Percentiles rank a stretch among this genome's conserved stretches.
Evolutionary conservation across 192 early-diverging fungal species (phyloP).

Genomic region (Tieghemiomyces parasiticus): DNA sequence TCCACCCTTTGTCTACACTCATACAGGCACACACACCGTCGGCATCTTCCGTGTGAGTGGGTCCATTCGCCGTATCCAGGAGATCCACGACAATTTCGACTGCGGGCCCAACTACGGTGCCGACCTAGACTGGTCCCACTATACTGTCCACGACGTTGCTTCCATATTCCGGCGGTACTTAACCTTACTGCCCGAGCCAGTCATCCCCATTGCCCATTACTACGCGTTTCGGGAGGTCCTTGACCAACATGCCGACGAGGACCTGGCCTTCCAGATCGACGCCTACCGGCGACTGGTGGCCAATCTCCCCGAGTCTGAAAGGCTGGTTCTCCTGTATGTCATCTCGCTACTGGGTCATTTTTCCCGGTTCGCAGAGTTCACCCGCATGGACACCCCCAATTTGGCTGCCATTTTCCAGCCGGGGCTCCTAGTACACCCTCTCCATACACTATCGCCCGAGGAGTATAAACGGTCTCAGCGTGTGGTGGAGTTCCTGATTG

Average conservation of each 20-base stretch:
- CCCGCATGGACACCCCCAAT: constrained; percentile 56
- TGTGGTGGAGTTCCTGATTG: constrained; percentile 61
- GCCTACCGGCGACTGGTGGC: constrained; percentile 42
- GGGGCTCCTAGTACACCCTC: constrained; percentile 56
- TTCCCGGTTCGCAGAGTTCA: constrained; percentile 25
- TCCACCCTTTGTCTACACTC: not conserved
- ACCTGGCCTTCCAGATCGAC: constrained; percentile 1
- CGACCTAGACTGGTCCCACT: constrained; percentile 41
- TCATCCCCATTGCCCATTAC: constrained; percentile 51
- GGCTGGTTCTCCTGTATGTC: constrained; percentile 52
- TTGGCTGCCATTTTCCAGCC: constrained; percentile 63
- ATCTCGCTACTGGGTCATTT: constrained; percentile 41
- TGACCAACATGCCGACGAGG: not conserved
- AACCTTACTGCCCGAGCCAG: constrained; percentile 53
- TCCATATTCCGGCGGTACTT: constrained; percentile 57
- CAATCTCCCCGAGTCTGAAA: constrained; percentile 36
- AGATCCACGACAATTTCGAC: constrained; percentile 54
- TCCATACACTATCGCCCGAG: constrained; percentile 48
- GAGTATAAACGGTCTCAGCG: constrained; percentile 61
- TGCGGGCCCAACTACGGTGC: constrained; percentile 42
- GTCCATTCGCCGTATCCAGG: constrained; percentile 52
- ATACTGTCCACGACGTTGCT: constrained; percentile 65
- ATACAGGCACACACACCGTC: constrained; percentile 33
- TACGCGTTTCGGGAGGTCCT: constrained; percentile 46
- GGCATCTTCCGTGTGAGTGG: constrained; percentile 66